phyloP scores from a whole-genome alignment of 2,329 filamentous ascomycete genomes.

The Colletotrichum eleusines region DNA sequence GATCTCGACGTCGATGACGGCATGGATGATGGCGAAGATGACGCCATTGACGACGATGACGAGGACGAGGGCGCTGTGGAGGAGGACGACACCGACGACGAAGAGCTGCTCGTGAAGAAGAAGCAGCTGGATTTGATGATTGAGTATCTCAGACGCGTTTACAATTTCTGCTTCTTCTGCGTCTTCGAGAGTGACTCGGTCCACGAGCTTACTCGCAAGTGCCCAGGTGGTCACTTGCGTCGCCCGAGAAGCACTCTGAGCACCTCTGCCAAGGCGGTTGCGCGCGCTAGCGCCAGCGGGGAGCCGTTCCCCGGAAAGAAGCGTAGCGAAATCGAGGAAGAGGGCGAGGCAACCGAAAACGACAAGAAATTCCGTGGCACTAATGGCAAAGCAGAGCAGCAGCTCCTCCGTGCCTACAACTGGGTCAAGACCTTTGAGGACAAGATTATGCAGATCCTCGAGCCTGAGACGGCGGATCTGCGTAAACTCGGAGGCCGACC shows the following conservation, averaged over 20 bases:
- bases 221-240: conserved; percentile 95
- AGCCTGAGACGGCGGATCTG: conserved; percentile 88
- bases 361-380: conserved; percentile 81
- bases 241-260: conserved; percentile 89
- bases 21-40: conserved; percentile 72
- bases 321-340: conserved; percentile 73
- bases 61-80: conserved; percentile 84
- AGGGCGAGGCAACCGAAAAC: conserved; percentile 72
- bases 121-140: conserved; percentile 96
- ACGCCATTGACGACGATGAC: conserved; percentile 81
- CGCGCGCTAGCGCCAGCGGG: conserved; percentile 84
- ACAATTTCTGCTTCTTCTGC: conserved; percentile 99
- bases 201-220: conserved; percentile 95
- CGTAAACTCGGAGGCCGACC: conserved; percentile 91
- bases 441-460: conserved; percentile 91
- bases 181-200: conserved; percentile 98
- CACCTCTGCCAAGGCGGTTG: conserved; percentile 84
- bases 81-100: conserved; percentile 88
- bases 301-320: conserved; percentile 88
- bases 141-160: conserved; percentile 95
- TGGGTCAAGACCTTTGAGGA: conserved; percentile 99
- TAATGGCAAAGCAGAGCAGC: conserved; percentile 85
- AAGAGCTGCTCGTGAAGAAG: conserved; percentile 91
- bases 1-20: conserved; percentile 71
- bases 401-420: conserved; percentile 94